Conservation (phyloP, 306 rosid genomes). For the Astragalus membranaceus region DNA sequence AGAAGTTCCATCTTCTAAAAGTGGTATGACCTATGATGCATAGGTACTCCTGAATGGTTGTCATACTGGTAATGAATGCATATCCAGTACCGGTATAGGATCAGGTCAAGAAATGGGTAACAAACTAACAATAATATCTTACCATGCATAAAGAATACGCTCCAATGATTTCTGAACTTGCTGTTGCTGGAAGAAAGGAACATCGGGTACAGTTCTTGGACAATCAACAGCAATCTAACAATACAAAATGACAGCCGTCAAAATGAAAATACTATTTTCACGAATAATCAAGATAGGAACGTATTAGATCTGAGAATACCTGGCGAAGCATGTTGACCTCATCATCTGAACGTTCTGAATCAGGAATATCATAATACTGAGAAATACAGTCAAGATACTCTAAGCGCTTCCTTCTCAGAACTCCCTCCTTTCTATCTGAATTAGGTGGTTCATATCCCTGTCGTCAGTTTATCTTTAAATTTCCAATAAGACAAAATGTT, state of each 20-base stretch:
- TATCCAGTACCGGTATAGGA: background rate
- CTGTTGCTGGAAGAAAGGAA: slow-evolving; percentile 72
- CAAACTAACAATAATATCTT: slow-evolving; percentile 18
- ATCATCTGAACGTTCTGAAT: slow-evolving; percentile 84
- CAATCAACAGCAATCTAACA: slow-evolving; percentile 87
- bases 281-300: slow-evolving; percentile 9
- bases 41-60: slow-evolving; percentile 7
- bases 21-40: background rate
- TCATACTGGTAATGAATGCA: background rate
- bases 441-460: slow-evolving; percentile 99
- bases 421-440: slow-evolving; percentile 98
- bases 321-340: slow-evolving; percentile 98
- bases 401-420: slow-evolving; percentile 83
- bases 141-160: slow-evolving; percentile 93
- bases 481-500: slow-evolving; percentile 35
- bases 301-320: slow-evolving; percentile 37
- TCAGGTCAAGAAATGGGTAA: background rate
- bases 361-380: slow-evolving; percentile 83
- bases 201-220: slow-evolving; percentile 97
- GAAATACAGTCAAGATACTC: slow-evolving; percentile 90
- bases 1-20: background rate
- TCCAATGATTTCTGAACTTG: slow-evolving; percentile 93
- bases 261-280: background rate
- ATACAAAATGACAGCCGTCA: slow-evolving; percentile 18
- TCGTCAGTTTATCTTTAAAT: slow-evolving; percentile 74